Evolutionary conservation across 1,284 basidiomycete species (phyloP), one percentile per base, ranked within the genome.

Genomic region (Marasmius tenuissimus): DNA sequence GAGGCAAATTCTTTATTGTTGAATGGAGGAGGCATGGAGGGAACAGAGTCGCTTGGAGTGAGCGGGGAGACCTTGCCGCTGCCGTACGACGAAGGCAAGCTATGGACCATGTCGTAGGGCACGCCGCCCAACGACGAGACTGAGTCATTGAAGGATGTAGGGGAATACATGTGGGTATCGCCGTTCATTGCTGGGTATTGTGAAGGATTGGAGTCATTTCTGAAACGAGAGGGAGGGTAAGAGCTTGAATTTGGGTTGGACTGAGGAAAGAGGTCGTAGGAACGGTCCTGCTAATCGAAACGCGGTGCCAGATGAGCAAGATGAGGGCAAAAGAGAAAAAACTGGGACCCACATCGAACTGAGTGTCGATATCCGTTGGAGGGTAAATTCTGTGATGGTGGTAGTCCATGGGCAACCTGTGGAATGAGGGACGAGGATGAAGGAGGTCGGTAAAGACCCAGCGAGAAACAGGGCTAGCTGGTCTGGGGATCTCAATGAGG

Each of bases 41-140:
- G 75, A 60, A 85, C 83, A 51, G 85, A 76, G 72, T 91, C 89
- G 68, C 73, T 86, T 45, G 88, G 89, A 5, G 87, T 88, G 52
- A 90, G 78, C 0, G 89, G 89, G 16, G 90, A 91, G 53, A 87
- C 85, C 72, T 90, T 90, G 64, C 87, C 88, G 62, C 85, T 87
- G 73, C 79, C 82, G 69, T 85, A 81, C 54, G 79, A 85, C 1
- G 87, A 87, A 10, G 81, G 77, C n/a, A 88, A 74, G 64, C 81
- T 81, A 71, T 75, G 78, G 69, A 89, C 85, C 67, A 88, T 81
- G 72, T 87, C 86, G 75, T 88, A 91, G 3, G 85, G 78, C 69
- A 79, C 75, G 53, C 78, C 76, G 37, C 78, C 77, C 72, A 88
- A 90, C 3, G 85, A 76, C 12, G 83, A 78, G 1, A 86, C 76